Evolutionary conservation across 148 eudicot genomes (phyloP).

Genomic region (Euryodendron excelsum): DNA sequence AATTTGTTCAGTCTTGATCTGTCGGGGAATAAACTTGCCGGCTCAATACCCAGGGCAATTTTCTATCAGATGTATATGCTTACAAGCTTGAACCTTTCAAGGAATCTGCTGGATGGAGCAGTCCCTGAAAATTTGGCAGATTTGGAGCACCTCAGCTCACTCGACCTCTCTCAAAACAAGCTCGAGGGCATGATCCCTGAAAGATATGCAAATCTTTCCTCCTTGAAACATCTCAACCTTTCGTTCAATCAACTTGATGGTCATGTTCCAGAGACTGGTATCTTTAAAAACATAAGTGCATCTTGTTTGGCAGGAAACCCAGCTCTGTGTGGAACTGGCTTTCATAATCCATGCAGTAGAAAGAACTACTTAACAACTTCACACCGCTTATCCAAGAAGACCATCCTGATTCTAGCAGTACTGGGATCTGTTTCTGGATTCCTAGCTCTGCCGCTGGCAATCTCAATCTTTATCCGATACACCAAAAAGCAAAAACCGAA

Average conservation of each 20-base stretch:
- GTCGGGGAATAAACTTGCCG: conserved; percentile 59
- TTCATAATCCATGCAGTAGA: conserved; percentile 36
- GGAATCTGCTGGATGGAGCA: conserved; percentile 53
- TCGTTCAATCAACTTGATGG: conserved; percentile 86
- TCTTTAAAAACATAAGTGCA: conserved; percentile 26
- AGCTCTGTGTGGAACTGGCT: conserved; percentile 62
- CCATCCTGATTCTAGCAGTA: conserved; percentile 38
- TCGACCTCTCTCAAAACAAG: conserved; percentile 70
- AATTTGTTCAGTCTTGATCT: conserved; percentile 63
- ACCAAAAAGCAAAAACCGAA: conserved; percentile 24
- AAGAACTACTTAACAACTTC: conserved; percentile 14
- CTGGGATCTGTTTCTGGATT: conserved; percentile 38
- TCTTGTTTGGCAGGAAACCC: conserved; percentile 64
- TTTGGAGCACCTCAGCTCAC: conserved; percentile 37
- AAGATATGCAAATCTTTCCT: conserved; percentile 33
- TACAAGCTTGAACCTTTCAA: conserved; percentile 59
- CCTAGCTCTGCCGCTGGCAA: conserved; percentile 27
- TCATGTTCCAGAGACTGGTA: conserved; percentile 44
- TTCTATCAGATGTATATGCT: conserved; percentile 38
- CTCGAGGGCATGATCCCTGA: conserved; percentile 63
- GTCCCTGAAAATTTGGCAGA: conserved; percentile 55
- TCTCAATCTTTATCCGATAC: conserved; percentile 13
- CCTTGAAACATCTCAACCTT: conserved; percentile 56
- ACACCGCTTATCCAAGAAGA: conserved; percentile 32
- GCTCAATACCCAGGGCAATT: conserved; percentile 35